These are phyloP conservation scores for Aspergillus luchuensis DNA, from an alignment of 2,329 filamentous ascomycete species.

Conservation along the genomic window DNA sequence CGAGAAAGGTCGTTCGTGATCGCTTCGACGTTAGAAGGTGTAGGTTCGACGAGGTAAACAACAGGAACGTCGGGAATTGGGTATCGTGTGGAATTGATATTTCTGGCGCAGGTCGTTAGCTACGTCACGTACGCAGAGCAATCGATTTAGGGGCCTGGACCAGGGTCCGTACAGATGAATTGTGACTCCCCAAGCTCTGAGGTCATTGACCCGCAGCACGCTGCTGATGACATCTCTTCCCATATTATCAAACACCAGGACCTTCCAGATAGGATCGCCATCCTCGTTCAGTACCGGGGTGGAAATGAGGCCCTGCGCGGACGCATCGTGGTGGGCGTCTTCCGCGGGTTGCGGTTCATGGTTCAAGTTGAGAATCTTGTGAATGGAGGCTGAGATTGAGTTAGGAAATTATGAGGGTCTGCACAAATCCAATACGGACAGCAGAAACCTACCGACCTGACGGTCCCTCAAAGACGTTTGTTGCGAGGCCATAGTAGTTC, in stretches of 20 bases:
- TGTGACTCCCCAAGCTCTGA: slow-evolving; percentile 91
- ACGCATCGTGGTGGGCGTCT: slow-evolving; percentile 63
- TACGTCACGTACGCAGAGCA: neutral
- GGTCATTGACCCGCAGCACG: slow-evolving; percentile 88
- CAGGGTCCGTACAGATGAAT: slow-evolving; percentile 74
- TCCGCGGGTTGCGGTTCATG: slow-evolving; percentile 60
- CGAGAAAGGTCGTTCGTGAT: slow-evolving; percentile 86
- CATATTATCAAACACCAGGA: slow-evolving; percentile 89
- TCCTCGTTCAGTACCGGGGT: slow-evolving; percentile 82
- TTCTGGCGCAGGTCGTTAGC: slow-evolving; percentile 48
- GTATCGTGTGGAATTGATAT: slow-evolving; percentile 78
- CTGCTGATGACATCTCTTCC: slow-evolving; percentile 96
- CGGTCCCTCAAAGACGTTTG: slow-evolving; percentile 67
- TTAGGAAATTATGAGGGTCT: slow-evolving; percentile 7
- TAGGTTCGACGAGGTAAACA: slow-evolving; percentile 94
- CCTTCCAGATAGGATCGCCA: slow-evolving; percentile 95
- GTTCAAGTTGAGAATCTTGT: slow-evolving; percentile 95
- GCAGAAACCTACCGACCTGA: slow-evolving; percentile 64
- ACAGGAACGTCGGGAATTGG: slow-evolving; percentile 95
- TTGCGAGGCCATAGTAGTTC: slow-evolving; percentile 54
- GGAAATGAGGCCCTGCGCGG: slow-evolving; percentile 63
- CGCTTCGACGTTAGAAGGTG: slow-evolving; percentile 71
- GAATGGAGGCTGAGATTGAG: slow-evolving; percentile 72
- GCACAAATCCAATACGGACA: neutral
- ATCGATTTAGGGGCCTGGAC: slow-evolving; percentile 16